phyloP scores from a whole-genome alignment of 2,329 filamentous ascomycete genomes.

The Botrytis fabae region DNA sequence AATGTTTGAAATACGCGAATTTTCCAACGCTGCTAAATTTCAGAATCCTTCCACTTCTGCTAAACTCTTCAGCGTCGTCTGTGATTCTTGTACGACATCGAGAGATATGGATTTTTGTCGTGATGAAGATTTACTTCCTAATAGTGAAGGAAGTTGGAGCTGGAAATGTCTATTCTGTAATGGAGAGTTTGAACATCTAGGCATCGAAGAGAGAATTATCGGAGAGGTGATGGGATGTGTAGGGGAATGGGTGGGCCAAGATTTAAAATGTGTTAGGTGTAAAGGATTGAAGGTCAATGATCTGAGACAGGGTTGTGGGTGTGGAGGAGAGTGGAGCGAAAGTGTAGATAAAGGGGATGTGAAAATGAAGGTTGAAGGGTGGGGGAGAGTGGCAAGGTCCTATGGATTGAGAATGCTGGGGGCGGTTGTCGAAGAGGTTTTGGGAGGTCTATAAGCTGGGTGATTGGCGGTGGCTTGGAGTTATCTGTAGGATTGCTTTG shows the following conservation, averaged over 20 bases:
- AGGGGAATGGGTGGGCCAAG: constrained; percentile 83
- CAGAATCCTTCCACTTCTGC: constrained; percentile 79
- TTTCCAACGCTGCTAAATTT: constrained; percentile 84
- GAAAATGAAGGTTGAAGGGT: constrained; percentile 64
- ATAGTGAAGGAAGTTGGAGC: constrained; percentile 42
- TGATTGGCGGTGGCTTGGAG: neutral
- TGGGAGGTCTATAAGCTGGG: constrained; percentile 46
- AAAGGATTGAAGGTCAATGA: constrained; percentile 81
- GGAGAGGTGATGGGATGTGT: constrained; percentile 71
- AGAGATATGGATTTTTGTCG: constrained; percentile 90
- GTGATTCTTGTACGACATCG: constrained; percentile 85
- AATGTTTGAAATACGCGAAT: constrained; percentile 93
- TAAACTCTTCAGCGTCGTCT: constrained; percentile 73
- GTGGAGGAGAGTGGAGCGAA: constrained; percentile 80
- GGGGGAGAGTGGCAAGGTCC: constrained; percentile 71
- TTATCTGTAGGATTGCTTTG: neutral
- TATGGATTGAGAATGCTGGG: constrained; percentile 82
- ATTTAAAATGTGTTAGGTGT: constrained; percentile 74
- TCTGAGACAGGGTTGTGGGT: constrained; percentile 95
- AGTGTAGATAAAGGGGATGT: constrained; percentile 69
- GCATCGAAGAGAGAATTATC: constrained; percentile 81
- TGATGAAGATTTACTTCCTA: constrained; percentile 76
- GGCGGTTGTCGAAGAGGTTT: constrained; percentile 68
- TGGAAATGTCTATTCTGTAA: constrained; percentile 81
- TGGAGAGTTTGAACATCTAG: constrained; percentile 72